Evolutionary conservation across 2,329 filamentous ascomycete species (phyloP).

Genomic region (Sporothrix brunneoviolacea): DNA sequence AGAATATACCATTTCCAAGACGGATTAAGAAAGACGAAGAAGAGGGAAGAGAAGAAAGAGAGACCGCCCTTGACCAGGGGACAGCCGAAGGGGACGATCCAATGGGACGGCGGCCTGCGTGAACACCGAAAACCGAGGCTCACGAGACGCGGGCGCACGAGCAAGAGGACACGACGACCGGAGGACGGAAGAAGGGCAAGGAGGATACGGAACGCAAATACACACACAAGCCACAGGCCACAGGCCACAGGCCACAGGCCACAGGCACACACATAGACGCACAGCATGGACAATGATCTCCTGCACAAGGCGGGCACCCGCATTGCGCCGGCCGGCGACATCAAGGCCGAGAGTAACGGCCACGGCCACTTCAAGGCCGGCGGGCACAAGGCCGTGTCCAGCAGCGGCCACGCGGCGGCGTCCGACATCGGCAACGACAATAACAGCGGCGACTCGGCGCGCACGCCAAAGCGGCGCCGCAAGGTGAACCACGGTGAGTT

Average conservation of each 20-base stretch:
- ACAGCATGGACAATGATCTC: conserved; percentile 15
- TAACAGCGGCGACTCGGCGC: conserved; percentile 29
- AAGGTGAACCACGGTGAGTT: conserved; percentile 81
- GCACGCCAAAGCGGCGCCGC: conserved; percentile 74
- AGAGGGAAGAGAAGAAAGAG: background rate
- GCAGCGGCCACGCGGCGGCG: background rate
- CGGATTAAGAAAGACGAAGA: background rate
- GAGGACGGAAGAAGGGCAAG: background rate
- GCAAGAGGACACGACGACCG: background rate
- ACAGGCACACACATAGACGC: background rate
- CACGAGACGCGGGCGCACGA: background rate
- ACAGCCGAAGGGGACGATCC: background rate
- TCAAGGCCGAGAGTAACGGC: conserved; percentile 9
- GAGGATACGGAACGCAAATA: background rate
- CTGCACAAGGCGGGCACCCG: conserved; percentile 14
- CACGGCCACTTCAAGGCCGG: background rate
- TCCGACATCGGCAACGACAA: conserved; percentile 15
- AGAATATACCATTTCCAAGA: background rate
- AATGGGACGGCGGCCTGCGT: conserved; percentile 4
- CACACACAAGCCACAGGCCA: background rate
- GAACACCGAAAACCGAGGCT: background rate
- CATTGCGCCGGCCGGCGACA: conserved; percentile 12
- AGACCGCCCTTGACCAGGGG: background rate
- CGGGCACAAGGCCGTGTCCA: background rate
- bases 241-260: no score